Conservation (phyloP, 169 alveolate genomes). For the Amoebophrya sp. region DNA sequence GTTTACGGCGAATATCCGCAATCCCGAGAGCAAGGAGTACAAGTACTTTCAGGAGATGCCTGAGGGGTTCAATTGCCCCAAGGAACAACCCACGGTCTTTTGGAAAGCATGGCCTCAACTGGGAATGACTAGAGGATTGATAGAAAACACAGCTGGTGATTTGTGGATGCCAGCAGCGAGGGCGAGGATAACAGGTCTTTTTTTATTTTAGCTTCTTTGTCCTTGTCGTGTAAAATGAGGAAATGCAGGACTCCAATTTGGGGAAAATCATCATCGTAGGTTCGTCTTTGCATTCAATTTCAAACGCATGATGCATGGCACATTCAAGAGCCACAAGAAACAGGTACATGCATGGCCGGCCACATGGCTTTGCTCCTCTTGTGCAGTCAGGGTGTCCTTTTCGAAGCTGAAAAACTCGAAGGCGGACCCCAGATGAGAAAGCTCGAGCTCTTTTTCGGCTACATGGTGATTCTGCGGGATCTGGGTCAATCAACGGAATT, state of each 20-base stretch:
- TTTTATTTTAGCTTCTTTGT: no score
- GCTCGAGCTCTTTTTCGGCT: neutral
- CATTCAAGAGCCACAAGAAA: no score
- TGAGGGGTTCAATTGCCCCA: neutral
- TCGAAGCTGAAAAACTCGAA: neutral
- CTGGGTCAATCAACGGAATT: neutral
- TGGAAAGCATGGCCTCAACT: neutral
- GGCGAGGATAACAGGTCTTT: neutral
- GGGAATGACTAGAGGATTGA: neutral
- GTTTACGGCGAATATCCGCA: neutral
- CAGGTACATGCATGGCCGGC: neutral
- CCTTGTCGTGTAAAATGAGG: no score
- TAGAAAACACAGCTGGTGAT: neutral
- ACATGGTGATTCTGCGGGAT: neutral
- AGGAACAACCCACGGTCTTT: neutral
- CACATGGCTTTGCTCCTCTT: neutral
- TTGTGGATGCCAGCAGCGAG: neutral
- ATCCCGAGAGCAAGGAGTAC: neutral
- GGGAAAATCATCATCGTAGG: no score
- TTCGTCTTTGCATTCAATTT: no score
- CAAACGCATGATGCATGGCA: no score
- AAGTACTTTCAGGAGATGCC: neutral
- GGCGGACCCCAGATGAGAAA: neutral
- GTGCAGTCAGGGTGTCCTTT: neutral
- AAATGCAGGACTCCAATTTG: no score